A percentile compares a stretch with the other conserved stretches of the same genome.
These are phyloP conservation scores for Saccharomycopsis microspora DNA, from an alignment of 805 yeast species.

Conservation along the genomic window DNA sequence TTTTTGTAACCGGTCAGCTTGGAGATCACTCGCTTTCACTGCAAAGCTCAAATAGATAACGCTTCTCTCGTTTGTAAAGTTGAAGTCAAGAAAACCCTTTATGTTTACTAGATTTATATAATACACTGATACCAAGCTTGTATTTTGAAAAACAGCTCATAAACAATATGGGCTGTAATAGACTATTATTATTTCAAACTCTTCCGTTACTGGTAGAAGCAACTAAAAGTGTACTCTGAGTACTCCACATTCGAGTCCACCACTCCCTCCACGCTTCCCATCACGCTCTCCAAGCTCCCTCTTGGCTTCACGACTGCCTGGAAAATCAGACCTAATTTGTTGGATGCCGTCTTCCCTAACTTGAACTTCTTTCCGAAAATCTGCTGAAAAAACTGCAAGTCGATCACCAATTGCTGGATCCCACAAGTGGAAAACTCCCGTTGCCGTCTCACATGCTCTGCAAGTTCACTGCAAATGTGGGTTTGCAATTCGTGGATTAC, in stretches of 20 bases:
- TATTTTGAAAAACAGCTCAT: too few species aligned
- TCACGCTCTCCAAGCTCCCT: conserved; percentile 6
- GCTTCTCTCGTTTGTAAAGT: too few species aligned
- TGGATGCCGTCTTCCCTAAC: conserved; percentile 12
- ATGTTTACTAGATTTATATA: too few species aligned
- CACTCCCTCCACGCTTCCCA: conserved; percentile 9
- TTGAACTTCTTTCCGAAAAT: conserved; percentile 11
- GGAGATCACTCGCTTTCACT: too few species aligned
- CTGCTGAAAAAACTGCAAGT: conserved; percentile 38
- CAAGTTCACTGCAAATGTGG: conserved; percentile 27
- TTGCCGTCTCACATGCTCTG: conserved; percentile 26
- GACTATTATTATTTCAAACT: too few species aligned
- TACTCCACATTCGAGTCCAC: conserved; percentile 9
- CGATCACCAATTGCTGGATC: conserved; percentile 39
- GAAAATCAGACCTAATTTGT: conserved; percentile 8
- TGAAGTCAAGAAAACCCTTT: too few species aligned
- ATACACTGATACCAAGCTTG: too few species aligned
- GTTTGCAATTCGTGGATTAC: conserved; percentile 36
- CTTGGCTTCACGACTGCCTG: conserved; percentile 8
- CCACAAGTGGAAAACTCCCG: conserved; percentile 29
- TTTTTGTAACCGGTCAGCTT: too few species aligned
- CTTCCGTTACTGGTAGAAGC: not conserved
- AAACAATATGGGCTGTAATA: too few species aligned
- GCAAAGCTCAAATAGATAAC: too few species aligned
- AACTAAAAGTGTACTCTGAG: conserved; percentile 2